These are phyloP conservation scores for Ajuga chamaepitys DNA, from an alignment of 257 asterid species.

Conservation along the genomic window DNA sequence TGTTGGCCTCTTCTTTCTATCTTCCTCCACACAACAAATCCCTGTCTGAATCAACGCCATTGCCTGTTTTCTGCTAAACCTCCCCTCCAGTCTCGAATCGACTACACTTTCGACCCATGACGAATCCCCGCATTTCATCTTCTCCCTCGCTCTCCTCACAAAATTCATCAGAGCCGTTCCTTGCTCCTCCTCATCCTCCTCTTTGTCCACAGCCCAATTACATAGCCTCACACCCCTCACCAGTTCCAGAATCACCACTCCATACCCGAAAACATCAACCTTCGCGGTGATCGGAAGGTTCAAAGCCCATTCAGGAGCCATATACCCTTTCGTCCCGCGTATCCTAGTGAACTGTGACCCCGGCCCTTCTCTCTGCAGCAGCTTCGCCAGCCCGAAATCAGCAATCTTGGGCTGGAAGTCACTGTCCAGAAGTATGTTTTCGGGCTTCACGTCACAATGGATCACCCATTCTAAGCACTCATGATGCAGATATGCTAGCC, in stretches of 20 bases:
- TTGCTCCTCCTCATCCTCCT: slow-evolving; percentile 6
- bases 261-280: slow-evolving; percentile 54
- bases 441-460: slow-evolving; percentile 65
- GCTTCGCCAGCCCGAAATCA: slow-evolving; percentile 56
- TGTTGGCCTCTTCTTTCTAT: slow-evolving; percentile 54
- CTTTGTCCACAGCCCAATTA: slow-evolving; percentile 40
- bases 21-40: slow-evolving; percentile 50
- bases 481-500: slow-evolving; percentile 53
- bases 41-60: slow-evolving; percentile 34
- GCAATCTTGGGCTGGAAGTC: slow-evolving; percentile 48
- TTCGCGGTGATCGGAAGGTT: slow-evolving; percentile 45
- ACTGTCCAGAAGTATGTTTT: slow-evolving; percentile 46
- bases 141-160: slow-evolving; percentile 14
- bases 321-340: slow-evolving; percentile 58
- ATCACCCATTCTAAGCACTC: slow-evolving; percentile 57
- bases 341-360: slow-evolving; percentile 38
- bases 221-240: slow-evolving; percentile 47
- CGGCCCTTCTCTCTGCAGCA: slow-evolving; percentile 38
- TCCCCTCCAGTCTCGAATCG: slow-evolving; percentile 54
- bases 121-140: slow-evolving; percentile 15
- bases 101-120: slow-evolving; percentile 46
- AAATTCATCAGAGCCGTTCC: slow-evolving; percentile 28
- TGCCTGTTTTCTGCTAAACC: slow-evolving; percentile 41
- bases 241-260: slow-evolving; percentile 46
- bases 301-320: slow-evolving; percentile 60